Conservation (phyloP, 75 land plant genomes). For the Pinus albicaulis region DNA sequence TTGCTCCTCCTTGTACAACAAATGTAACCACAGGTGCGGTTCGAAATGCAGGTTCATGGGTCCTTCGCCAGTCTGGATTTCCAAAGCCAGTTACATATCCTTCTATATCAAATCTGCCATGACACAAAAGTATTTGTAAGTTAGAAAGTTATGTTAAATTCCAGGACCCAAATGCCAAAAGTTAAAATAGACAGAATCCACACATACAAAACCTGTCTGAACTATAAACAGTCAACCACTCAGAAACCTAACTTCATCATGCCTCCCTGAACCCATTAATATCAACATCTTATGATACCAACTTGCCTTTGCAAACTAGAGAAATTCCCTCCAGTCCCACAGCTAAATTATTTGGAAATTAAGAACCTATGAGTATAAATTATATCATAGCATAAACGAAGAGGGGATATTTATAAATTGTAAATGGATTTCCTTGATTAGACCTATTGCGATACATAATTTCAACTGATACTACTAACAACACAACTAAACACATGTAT, state of each 20-base stretch:
- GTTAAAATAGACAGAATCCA: neutral
- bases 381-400: neutral
- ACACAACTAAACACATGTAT: too few species aligned
- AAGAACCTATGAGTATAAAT: neutral
- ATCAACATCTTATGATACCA: neutral
- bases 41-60: constrained; percentile 58
- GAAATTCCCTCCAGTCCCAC: neutral
- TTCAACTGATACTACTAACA: neutral
- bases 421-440: neutral
- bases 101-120: constrained; percentile 73
- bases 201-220: neutral
- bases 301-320: neutral
- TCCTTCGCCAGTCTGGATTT: constrained; percentile 84
- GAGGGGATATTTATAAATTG: neutral
- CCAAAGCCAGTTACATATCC: constrained; percentile 89
- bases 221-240: neutral
- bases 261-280: neutral
- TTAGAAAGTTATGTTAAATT: neutral
- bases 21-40: constrained; percentile 65
- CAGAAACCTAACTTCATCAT: neutral
- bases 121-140: neutral
- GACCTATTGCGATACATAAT: neutral
- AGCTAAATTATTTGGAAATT: neutral
- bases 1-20: constrained; percentile 64
- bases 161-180: neutral